Evolutionary conservation across 2,329 filamentous ascomycete species (phyloP).

Genomic region (Diaporthe nobilis): DNA sequence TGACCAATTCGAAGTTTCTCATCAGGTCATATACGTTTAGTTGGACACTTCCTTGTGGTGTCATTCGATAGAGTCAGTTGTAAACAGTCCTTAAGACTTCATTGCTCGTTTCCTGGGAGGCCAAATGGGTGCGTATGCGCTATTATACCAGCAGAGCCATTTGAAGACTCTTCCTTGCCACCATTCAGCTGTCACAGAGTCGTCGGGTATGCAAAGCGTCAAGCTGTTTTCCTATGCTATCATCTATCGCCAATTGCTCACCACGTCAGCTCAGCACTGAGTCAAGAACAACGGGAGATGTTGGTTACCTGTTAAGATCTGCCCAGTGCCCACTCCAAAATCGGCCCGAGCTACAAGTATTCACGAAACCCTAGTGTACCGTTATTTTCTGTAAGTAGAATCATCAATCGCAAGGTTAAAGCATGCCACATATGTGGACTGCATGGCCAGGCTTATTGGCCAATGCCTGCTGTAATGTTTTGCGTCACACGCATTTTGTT

Average conservation of each 20-base stretch:
- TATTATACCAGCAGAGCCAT: no score
- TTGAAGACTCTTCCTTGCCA: no score
- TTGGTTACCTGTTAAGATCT: neutral
- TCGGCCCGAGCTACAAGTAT: neutral
- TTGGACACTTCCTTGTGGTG: no score
- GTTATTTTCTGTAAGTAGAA: no score
- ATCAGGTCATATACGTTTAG: no score
- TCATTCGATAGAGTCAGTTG: neutral
- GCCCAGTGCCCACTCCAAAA: neutral
- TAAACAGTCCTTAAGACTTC: no score
- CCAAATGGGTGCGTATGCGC: no score
- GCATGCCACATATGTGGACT: fast-evolving
- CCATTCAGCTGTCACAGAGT: no score
- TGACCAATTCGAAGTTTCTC: no score
- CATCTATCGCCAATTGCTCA: neutral
- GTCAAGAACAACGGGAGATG: neutral
- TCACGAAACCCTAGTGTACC: neutral
- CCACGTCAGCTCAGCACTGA: neutral
- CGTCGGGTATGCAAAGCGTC: neutral
- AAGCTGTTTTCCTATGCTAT: neutral
- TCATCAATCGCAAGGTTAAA: no score
- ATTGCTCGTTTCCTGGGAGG: no score
- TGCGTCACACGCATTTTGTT: neutral
- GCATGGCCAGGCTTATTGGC: neutral
- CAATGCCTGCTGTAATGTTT: no score